These are phyloP conservation scores for Fraxinus floribunda DNA, from an alignment of 305 asterid species.

Conservation along the genomic window DNA sequence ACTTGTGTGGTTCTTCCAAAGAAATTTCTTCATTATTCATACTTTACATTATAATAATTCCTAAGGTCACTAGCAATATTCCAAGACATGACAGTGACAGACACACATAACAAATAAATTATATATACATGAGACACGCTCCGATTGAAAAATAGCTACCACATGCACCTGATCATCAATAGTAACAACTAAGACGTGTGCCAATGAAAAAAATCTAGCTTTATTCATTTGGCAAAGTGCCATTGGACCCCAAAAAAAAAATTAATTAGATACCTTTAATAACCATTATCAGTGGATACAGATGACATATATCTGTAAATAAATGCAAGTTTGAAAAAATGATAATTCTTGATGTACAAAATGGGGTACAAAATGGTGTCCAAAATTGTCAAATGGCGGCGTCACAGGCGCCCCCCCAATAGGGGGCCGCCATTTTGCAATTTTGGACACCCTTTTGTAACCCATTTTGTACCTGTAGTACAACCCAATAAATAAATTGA, in stretches of 20 bases:
- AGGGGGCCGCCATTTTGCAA: too few species aligned
- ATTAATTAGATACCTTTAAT: conserved; percentile 13
- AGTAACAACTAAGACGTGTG: not conserved
- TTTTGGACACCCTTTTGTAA: too few species aligned
- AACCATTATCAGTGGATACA: not conserved
- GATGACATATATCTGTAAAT: conserved; percentile 8
- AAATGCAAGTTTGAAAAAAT: not conserved
- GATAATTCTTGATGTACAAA: too few species aligned
- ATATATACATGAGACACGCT: not conserved
- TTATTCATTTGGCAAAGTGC: not conserved
- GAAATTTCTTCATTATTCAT: not conserved
- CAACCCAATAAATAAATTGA: not conserved
- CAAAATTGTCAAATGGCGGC: too few species aligned
- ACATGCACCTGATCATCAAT: not conserved
- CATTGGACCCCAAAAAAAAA: not conserved
- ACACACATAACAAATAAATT: not conserved
- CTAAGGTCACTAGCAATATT: not conserved
- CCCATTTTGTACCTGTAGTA: too few species aligned
- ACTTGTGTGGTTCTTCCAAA: not conserved
- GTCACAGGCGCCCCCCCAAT: too few species aligned
- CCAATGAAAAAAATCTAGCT: not conserved
- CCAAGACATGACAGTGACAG: not conserved
- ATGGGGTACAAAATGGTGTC: too few species aligned
- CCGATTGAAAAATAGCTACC: not conserved
- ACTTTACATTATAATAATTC: not conserved